phyloP scores from a whole-genome alignment of 2,329 filamentous ascomycete genomes.

The Cercospora janseana region DNA sequence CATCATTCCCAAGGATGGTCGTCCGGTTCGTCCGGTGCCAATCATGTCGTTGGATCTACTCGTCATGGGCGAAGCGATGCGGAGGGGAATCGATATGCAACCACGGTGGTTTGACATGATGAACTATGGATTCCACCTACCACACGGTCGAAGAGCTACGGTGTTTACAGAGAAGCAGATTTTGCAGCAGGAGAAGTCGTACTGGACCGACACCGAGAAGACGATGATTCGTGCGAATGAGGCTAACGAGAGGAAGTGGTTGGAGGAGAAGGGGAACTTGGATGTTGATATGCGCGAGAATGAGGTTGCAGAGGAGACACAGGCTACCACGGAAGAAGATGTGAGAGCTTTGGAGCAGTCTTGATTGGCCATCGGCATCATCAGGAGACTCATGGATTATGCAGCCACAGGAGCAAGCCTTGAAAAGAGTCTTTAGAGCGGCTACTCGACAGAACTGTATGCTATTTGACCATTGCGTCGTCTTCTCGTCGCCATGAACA shows the following conservation, averaged over 20 bases:
- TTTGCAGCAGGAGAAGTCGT: constrained; percentile 2
- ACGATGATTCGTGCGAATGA: constrained; percentile 7
- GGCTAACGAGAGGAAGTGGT: constrained; percentile 3
- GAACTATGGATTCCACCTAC: constrained; percentile 53
- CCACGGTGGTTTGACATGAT: constrained; percentile 57
- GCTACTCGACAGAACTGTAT: no score
- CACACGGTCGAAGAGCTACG: neutral
- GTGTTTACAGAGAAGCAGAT: constrained; percentile 11
- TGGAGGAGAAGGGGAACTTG: constrained; percentile 7
- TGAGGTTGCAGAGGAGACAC: neutral
- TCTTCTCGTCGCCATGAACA: no score
- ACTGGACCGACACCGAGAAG: constrained; percentile 14
- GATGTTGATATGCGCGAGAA: neutral
- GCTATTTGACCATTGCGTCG: no score
- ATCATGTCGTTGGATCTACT: constrained; percentile 41
- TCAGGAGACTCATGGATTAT: no score
- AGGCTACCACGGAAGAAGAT: no score
- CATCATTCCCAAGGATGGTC: constrained; percentile 11
- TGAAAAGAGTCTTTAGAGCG: no score
- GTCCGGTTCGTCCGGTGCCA: constrained; percentile 11
- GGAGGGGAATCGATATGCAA: constrained; percentile 55
- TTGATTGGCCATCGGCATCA: no score
- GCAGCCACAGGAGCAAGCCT: no score
- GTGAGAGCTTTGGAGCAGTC: no score
- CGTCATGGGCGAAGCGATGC: constrained; percentile 56